These are phyloP conservation scores for Rhazya stricta DNA, from an alignment of 257 asterid species.

Conservation along the genomic window DNA sequence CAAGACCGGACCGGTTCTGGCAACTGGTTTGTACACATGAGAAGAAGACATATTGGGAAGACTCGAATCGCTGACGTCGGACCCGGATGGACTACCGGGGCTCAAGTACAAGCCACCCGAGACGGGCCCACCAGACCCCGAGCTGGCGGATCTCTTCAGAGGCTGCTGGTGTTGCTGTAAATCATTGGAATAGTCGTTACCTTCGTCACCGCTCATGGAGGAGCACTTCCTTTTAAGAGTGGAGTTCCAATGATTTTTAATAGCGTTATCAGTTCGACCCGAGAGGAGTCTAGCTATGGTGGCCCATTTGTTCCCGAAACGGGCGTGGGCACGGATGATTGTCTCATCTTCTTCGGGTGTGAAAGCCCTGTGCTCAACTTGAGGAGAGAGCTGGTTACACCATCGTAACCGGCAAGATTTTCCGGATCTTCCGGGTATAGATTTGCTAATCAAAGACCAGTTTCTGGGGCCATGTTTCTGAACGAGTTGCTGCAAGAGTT, in stretches of 20 bases:
- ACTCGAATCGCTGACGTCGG: slow-evolving; percentile 62
- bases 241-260: slow-evolving; percentile 93
- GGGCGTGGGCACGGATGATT: slow-evolving; percentile 73
- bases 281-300: slow-evolving; percentile 80
- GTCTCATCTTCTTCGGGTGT: slow-evolving; percentile 78
- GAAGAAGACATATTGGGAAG: slow-evolving; percentile 32
- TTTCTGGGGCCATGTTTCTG: slow-evolving; percentile 78
- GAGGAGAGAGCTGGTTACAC: slow-evolving; percentile 97
- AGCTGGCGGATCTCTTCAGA: slow-evolving; percentile 69
- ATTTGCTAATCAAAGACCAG: slow-evolving; percentile 86
- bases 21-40: slow-evolving; percentile 43
- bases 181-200: slow-evolving; percentile 22
- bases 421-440: slow-evolving; percentile 84
- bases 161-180: slow-evolving; percentile 34
- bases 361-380: slow-evolving; percentile 87
- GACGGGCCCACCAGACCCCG: slow-evolving; percentile 46
- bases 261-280: slow-evolving; percentile 97
- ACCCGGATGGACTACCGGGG: slow-evolving; percentile 81
- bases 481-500: slow-evolving; percentile 59
- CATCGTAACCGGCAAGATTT: slow-evolving; percentile 88
- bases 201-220: slow-evolving; percentile 49
- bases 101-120: slow-evolving; percentile 38
- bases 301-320: slow-evolving; percentile 95
- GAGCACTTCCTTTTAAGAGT: slow-evolving; percentile 80
- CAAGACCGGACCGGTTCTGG: slow-evolving; percentile 34